Evolutionary conservation across 257 asterid species (phyloP).

Genomic region (Misopates orontium): DNA sequence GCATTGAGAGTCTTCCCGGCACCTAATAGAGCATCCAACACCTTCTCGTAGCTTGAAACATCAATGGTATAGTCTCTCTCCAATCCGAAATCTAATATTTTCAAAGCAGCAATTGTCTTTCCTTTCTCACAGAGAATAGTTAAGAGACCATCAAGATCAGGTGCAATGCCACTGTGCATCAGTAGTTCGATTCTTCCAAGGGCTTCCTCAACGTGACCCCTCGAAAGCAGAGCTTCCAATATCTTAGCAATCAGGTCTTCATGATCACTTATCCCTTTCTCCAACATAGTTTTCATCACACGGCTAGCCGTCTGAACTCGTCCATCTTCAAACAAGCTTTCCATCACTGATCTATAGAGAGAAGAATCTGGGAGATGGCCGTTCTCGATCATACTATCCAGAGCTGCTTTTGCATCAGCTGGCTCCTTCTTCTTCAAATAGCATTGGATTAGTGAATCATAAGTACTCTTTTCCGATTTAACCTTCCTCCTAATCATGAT

Average conservation of each 20-base stretch:
- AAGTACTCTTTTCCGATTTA: conserved; percentile 52
- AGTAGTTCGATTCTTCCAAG: conserved; percentile 80
- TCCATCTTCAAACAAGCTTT: conserved; percentile 82
- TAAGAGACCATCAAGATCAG: conserved; percentile 59
- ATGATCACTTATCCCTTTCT: conserved; percentile 75
- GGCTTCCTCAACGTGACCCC: conserved; percentile 97
- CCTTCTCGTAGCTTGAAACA: conserved; percentile 71
- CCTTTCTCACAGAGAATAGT: conserved; percentile 69
- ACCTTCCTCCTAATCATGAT: conserved; percentile 77
- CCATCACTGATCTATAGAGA: conserved; percentile 72
- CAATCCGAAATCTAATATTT: conserved; percentile 67
- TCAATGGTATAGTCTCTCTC: conserved; percentile 56
- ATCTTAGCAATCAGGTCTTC: conserved; percentile 65
- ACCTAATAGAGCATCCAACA: conserved; percentile 73
- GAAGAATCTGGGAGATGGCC: conserved; percentile 82
- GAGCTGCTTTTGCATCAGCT: conserved; percentile 77
- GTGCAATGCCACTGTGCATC: conserved; percentile 67
- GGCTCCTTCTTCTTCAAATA: conserved; percentile 74
- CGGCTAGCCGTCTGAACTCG: conserved; percentile 93
- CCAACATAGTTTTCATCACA: conserved; percentile 91
- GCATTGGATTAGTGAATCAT: conserved; percentile 58
- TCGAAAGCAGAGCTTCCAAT: conserved; percentile 72
- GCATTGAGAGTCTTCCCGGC: conserved; percentile 93
- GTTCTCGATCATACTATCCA: conserved; percentile 82
- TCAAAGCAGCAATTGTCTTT: conserved; percentile 79